Conservation (phyloP, 331 rosid species). For the Ulmus americana region DNA sequence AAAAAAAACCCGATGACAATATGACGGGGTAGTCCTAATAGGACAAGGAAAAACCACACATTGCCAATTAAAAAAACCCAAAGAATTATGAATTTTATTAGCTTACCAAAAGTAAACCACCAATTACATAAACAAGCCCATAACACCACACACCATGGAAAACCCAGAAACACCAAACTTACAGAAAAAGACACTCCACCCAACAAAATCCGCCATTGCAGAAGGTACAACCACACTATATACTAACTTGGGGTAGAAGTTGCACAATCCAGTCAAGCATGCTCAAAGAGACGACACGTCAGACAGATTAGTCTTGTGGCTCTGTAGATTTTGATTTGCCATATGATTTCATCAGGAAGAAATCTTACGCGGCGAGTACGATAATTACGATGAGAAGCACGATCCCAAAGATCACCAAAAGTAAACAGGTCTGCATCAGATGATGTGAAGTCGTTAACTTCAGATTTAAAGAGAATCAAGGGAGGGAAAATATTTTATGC, state of each 20-base stretch:
- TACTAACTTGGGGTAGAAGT: conserved; percentile 23
- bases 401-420: conserved; percentile 88
- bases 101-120: conserved; percentile 13
- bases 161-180: conserved; percentile 34
- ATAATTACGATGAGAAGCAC: conserved; percentile 82
- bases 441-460: background rate
- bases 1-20: background rate
- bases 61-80: conserved; percentile 11
- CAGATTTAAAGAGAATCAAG: no score
- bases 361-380: conserved; percentile 65
- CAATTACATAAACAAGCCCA: conserved; percentile 23
- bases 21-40: background rate
- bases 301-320: conserved; percentile 25
- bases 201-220: conserved; percentile 26
- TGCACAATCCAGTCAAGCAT: conserved; percentile 24
- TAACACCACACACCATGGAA: conserved; percentile 16
- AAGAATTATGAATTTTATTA: conserved; percentile 32
- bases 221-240: conserved; percentile 14
- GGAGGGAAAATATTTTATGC: no score
- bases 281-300: conserved; percentile 21
- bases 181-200: conserved; percentile 19
- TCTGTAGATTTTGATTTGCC: conserved; percentile 22
- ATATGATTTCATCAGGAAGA: conserved; percentile 11
- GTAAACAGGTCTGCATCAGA: conserved; percentile 63
- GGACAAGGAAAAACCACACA: background rate